Evolutionary conservation across 768 basidiomycete genomes (phyloP).

Genomic region (Coprinopsis cinerea): DNA sequence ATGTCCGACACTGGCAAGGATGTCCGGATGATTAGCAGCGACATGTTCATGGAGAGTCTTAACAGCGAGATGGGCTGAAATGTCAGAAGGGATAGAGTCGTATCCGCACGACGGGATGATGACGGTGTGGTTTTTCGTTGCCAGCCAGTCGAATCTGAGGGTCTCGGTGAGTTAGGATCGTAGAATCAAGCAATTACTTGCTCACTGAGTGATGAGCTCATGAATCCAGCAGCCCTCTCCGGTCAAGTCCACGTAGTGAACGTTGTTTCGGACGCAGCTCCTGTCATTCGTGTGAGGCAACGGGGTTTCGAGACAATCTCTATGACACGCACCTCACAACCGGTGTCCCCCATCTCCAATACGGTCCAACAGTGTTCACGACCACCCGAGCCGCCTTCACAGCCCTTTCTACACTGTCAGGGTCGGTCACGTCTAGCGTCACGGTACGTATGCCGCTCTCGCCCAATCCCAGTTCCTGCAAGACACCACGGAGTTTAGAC

Average conservation of each 20-base stretch:
- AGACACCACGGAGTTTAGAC: constrained; percentile 50
- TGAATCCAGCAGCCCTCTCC: constrained; percentile 67
- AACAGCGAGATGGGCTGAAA: constrained; percentile 61
- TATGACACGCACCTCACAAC: constrained; percentile 51
- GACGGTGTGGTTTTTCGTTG: constrained; percentile 62
- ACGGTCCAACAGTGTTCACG: constrained; percentile 76
- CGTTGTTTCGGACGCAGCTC: constrained; percentile 66
- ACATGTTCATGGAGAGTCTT: constrained; percentile 51
- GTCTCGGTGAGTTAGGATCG: constrained; percentile 12
- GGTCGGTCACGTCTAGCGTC: constrained; percentile 55
- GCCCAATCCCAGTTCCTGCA: constrained; percentile 38
- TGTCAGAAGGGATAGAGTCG: constrained; percentile 75
- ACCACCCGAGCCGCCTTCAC: constrained; percentile 61
- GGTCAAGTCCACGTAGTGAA: constrained; percentile 83
- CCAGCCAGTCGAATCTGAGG: constrained; percentile 62
- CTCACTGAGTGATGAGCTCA: constrained; percentile 55
- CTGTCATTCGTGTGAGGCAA: constrained; percentile 31
- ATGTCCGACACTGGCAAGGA: too few relatives aligned
- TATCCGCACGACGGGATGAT: constrained; percentile 78
- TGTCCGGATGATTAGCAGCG: constrained; percentile 13
- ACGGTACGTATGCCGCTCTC: constrained; percentile 34
- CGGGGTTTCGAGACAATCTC: neutral
- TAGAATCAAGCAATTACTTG: constrained; percentile 11
- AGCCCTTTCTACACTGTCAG: constrained; percentile 45
- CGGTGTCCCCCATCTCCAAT: constrained; percentile 62